These are phyloP conservation scores for Coniochaeta hoffmannii DNA, from an alignment of 2,329 filamentous ascomycete species.

Conservation along the genomic window DNA sequence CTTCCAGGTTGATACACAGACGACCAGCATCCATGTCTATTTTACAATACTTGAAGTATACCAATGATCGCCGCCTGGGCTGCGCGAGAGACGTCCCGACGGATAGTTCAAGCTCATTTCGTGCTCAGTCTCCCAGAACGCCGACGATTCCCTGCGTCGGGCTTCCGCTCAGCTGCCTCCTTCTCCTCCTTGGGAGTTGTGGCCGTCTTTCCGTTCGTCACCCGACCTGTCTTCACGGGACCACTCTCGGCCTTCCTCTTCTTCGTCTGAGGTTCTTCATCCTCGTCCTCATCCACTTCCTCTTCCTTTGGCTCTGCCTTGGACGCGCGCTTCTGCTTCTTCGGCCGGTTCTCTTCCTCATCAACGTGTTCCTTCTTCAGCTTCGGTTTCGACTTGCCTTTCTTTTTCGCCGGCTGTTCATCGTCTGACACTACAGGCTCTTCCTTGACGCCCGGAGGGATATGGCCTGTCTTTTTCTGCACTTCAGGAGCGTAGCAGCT, in stretches of 20 bases:
- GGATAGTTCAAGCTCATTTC: slow-evolving; percentile 5
- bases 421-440: slow-evolving; percentile 26
- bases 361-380: slow-evolving; percentile 16
- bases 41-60: too few relatives aligned
- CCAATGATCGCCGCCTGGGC: too few relatives aligned
- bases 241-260: slow-evolving; percentile 2
- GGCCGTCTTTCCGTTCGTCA: background rate
- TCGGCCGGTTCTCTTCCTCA: slow-evolving; percentile 2
- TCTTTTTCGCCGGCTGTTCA: slow-evolving; percentile 15
- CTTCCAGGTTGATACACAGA: background rate
- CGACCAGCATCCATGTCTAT: background rate
- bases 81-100: too few relatives aligned
- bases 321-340: slow-evolving; percentile 1
- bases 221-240: slow-evolving; percentile 8
- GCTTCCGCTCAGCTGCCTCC: background rate
- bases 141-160: slow-evolving; percentile 9
- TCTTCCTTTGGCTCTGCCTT: slow-evolving; percentile 8
- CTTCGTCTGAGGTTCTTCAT: slow-evolving; percentile 7
- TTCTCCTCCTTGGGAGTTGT: slow-evolving; percentile 3
- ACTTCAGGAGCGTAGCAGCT: slow-evolving; percentile 80
- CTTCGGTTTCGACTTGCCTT: slow-evolving; percentile 18
- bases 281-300: slow-evolving; percentile 5
- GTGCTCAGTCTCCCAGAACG: slow-evolving; percentile 19
- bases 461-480: slow-evolving; percentile 67
- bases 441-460: slow-evolving; percentile 34